Evolutionary conservation across 257 asterid species (phyloP).

Genomic region (Nicotiana noctiflora): DNA sequence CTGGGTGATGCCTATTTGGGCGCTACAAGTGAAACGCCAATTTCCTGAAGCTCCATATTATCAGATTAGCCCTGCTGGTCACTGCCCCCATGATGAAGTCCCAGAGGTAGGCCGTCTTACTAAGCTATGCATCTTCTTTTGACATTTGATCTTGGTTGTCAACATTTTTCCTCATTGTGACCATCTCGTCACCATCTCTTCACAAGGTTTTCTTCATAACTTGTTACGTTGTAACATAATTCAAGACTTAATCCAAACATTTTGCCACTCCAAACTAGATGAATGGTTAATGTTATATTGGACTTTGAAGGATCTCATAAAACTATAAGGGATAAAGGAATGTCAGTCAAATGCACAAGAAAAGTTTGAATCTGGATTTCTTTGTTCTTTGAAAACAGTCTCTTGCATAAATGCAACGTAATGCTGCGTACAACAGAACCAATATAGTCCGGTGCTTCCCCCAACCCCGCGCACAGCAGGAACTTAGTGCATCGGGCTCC

Average conservation of each 20-base stretch:
- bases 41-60: constrained; percentile 79
- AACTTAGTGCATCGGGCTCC: too few relatives aligned
- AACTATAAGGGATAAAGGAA: neutral
- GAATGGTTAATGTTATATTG: neutral
- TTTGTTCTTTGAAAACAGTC: too few relatives aligned
- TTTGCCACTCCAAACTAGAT: neutral
- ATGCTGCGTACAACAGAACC: too few relatives aligned
- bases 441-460: too few relatives aligned
- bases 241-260: neutral
- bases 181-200: neutral
- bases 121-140: neutral
- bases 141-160: neutral
- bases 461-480: too few relatives aligned
- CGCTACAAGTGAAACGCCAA: constrained; percentile 53
- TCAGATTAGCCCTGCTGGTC: constrained; percentile 94
- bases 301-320: neutral
- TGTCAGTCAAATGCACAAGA: neutral
- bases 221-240: neutral
- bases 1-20: constrained; percentile 88
- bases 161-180: neutral
- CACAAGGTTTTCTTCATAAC: neutral
- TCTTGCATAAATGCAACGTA: too few relatives aligned
- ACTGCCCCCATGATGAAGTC: constrained; percentile 98
- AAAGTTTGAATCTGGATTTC: neutral
- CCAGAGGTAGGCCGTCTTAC: constrained; percentile 60